Evolutionary conservation across 2,329 filamentous ascomycete genomes (phyloP).

Genomic region (Talaromyces sp.): DNA sequence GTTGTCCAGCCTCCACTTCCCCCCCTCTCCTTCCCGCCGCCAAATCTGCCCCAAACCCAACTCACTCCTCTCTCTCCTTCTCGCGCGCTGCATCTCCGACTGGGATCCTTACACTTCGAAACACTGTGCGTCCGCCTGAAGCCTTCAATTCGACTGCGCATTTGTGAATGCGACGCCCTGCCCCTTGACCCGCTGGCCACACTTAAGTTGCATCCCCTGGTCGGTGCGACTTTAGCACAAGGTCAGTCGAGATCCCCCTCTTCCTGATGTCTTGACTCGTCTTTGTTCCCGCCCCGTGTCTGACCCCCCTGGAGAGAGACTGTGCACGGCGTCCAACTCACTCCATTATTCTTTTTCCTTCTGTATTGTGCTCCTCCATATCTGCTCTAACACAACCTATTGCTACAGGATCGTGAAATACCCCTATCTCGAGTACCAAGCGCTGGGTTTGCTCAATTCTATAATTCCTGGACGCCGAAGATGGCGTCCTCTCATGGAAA

Average conservation of each 20-base stretch:
- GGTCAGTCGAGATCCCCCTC: not conserved
- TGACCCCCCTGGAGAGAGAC: not conserved
- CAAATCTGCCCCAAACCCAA: conserved; percentile 2
- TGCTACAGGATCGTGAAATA: not conserved
- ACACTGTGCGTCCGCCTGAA: not conserved
- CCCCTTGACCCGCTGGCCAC: not conserved
- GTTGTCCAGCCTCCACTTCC: conserved; percentile 4
- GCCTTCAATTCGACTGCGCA: not conserved
- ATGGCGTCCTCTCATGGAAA: conserved; percentile 32
- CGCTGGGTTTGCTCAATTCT: not conserved
- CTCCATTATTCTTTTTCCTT: not conserved
- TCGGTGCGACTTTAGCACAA: not conserved
- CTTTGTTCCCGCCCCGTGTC: not conserved
- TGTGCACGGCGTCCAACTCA: not conserved
- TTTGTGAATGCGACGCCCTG: not conserved
- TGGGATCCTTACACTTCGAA: not conserved
- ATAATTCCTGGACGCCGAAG: conserved; percentile 11
- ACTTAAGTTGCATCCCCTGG: not conserved
- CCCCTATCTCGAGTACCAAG: not conserved
- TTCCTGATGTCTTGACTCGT: not conserved
- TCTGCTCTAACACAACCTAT: not conserved
- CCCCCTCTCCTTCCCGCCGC: conserved; percentile 13
- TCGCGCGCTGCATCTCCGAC: not conserved
- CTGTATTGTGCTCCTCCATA: not conserved
- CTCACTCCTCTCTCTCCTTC: not conserved